Conservation (phyloP, 1,284 basidiomycete genomes). For the Ceratobasidium theobromae region DNA sequence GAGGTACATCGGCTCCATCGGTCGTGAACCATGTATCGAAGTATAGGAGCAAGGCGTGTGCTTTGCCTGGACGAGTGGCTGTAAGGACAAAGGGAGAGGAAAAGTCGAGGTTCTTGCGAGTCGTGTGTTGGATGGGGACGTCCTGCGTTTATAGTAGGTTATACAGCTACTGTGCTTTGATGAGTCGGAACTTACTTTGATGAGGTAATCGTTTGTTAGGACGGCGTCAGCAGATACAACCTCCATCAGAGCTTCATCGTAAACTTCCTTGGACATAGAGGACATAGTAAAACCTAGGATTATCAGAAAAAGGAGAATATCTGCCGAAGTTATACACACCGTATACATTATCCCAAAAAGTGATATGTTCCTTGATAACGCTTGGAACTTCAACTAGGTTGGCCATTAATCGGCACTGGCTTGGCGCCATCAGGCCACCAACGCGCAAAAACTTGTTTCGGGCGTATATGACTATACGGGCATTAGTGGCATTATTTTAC, state of each 20-base stretch:
- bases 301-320: not conserved
- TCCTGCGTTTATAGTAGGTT: conserved; percentile 51
- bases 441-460: conserved; percentile 27
- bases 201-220: conserved; percentile 63
- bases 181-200: conserved; percentile 57
- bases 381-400: conserved; percentile 75
- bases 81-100: conserved; percentile 68
- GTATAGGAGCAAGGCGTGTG: conserved; percentile 86
- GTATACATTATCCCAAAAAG: conserved; percentile 91
- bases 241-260: conserved; percentile 80
- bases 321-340: conserved; percentile 51
- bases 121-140: conserved; percentile 66
- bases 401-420: conserved; percentile 85
- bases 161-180: not conserved
- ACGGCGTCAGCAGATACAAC: conserved; percentile 71
- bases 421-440: conserved; percentile 85
- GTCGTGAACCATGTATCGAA: conserved; percentile 91
- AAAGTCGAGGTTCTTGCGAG: conserved; percentile 75
- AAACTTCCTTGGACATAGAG: conserved; percentile 70
- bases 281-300: conserved; percentile 78
- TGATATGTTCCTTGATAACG: conserved; percentile 76
- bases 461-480: not conserved
- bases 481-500: not conserved
- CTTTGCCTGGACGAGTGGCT: conserved; percentile 60
- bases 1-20: conserved; percentile 56